These are phyloP conservation scores for Aspergillus ellipticus DNA, from an alignment of 495 filamentous ascomycete species.

Conservation along the genomic window DNA sequence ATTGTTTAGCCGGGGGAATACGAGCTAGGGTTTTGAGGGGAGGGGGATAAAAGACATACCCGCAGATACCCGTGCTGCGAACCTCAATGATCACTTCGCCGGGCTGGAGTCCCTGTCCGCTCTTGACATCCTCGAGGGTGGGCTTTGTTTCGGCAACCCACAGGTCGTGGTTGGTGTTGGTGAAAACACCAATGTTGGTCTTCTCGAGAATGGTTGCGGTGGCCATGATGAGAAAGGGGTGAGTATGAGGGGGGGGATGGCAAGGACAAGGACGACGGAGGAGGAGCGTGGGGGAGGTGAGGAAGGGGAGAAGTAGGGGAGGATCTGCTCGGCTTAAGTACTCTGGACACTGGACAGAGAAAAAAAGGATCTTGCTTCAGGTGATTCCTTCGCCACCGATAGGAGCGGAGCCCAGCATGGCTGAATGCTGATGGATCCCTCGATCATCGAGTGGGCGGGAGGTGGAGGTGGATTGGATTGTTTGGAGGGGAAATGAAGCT, in stretches of 20 bases:
- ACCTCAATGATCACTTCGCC: conserved; percentile 83
- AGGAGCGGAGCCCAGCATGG: neutral
- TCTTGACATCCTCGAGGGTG: conserved; percentile 68
- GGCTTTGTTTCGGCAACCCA: conserved; percentile 82
- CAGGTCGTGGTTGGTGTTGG: conserved; percentile 84
- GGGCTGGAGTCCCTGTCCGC: conserved; percentile 62
- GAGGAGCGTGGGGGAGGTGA: conserved; percentile 8
- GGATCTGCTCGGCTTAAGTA: conserved; percentile 5
- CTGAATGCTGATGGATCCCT: neutral
- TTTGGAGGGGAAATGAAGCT: conserved; percentile 1
- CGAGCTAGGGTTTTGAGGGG: neutral
- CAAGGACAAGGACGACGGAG: conserved; percentile 5
- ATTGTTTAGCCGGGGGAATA: conserved; percentile 10
- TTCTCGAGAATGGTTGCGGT: conserved; percentile 50
- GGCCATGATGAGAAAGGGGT: conserved; percentile 25
- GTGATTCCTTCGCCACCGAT: neutral
- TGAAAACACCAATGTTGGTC: conserved; percentile 92
- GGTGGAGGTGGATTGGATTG: conserved; percentile 8
- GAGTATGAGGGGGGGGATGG: neutral
- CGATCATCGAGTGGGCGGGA: conserved; percentile 2
- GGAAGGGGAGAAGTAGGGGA: conserved; percentile 7
- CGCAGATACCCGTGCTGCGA: conserved; percentile 91
- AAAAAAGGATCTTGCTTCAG: neutral
- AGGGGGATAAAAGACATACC: conserved; percentile 46
- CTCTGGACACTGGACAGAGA: neutral